These are phyloP conservation scores for Gnomoniopsis sp. DNA, from an alignment of 2,329 filamentous ascomycete species.

Conservation along the genomic window DNA sequence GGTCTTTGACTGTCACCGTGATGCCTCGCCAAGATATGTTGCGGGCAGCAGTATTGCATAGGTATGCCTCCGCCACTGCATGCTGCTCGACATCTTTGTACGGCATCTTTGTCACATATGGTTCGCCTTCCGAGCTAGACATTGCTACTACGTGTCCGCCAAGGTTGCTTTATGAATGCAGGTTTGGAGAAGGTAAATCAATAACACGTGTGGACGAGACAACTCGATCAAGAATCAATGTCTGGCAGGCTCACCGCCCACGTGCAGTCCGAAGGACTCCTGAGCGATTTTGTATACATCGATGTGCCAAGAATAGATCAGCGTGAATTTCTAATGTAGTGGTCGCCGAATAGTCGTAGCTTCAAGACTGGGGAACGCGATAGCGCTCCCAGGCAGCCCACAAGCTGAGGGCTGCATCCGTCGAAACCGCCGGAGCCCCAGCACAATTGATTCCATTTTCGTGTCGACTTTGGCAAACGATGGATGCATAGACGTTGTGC, in stretches of 20 bases:
- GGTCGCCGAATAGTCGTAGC: no score
- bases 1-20: slow-evolving; percentile 70
- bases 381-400: no score
- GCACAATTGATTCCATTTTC: background rate
- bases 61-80: slow-evolving; percentile 40
- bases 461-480: background rate
- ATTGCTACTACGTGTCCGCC: slow-evolving; percentile 13
- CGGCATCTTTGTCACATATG: slow-evolving; percentile 9
- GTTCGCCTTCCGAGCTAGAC: slow-evolving; percentile 18
- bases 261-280: no score
- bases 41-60: slow-evolving; percentile 61
- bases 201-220: background rate
- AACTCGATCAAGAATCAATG: no score
- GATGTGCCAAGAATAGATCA: no score
- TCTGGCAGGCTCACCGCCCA: no score
- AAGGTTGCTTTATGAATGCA: slow-evolving; percentile 1
- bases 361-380: no score
- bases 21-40: slow-evolving; percentile 65
- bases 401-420: no score
- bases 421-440: no score
- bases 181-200: background rate
- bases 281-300: no score
- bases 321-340: no score
- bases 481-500: background rate
- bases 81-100: slow-evolving; percentile 27